These are phyloP conservation scores for Pythium oligandrum DNA, from an alignment of 352 stramenopile species.

Conservation along the genomic window DNA sequence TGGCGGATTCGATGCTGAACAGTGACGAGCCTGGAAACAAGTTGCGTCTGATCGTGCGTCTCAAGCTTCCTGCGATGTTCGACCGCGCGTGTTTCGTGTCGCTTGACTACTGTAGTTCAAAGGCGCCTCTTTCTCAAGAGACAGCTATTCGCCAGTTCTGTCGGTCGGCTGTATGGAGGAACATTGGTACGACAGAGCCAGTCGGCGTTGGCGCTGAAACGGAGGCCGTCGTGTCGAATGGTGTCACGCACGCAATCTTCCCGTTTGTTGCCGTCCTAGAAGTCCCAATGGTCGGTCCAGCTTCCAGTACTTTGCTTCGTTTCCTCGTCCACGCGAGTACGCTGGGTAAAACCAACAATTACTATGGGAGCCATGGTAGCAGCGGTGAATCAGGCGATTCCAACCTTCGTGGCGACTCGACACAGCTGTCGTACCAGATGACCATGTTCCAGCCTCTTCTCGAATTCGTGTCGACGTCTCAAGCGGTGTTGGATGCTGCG, in stretches of 20 bases:
- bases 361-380: conserved; percentile 33
- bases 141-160: conserved; percentile 47
- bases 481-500: conserved; percentile 78
- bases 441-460: conserved; percentile 83
- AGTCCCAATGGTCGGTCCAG: conserved; percentile 72
- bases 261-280: conserved; percentile 84
- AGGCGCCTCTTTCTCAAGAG: conserved; percentile 49
- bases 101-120: conserved; percentile 79
- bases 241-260: conserved; percentile 57
- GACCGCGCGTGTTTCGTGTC: conserved; percentile 80
- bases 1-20: conserved; percentile 73
- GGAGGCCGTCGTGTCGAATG: conserved; percentile 55
- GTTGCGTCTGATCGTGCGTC: conserved; percentile 71
- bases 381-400: conserved; percentile 18
- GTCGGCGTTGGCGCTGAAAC: conserved; percentile 63
- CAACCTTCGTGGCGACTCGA: conserved; percentile 12
- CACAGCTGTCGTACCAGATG: conserved; percentile 74
- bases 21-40: conserved; percentile 81
- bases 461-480: conserved; percentile 84
- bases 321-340: conserved; percentile 84
- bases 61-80: conserved; percentile 75
- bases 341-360: conserved; percentile 58
- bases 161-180: conserved; percentile 70
- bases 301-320: conserved; percentile 78
- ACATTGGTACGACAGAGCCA: conserved; percentile 74